These are phyloP conservation scores for Trichocladium uniseriatum DNA, from an alignment of 495 filamentous ascomycete genomes.

Conservation along the genomic window DNA sequence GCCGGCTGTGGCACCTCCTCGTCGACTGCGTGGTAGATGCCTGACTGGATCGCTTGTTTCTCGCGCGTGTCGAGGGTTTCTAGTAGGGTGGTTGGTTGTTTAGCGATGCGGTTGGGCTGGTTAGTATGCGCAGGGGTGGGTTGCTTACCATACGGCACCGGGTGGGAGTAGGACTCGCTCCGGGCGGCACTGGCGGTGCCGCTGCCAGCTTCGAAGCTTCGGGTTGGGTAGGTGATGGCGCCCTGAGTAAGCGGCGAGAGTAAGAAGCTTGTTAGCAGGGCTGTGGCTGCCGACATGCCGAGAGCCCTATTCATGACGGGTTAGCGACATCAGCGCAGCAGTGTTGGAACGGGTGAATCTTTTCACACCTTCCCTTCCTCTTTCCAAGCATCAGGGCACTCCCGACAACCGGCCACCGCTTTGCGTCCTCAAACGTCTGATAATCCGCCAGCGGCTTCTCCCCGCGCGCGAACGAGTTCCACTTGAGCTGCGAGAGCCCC, in stretches of 20 bases:
- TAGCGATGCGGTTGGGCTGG: background rate
- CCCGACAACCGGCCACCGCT: conserved; percentile 31
- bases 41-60: conserved; percentile 33
- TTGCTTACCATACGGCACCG: conserved; percentile 9
- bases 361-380: conserved; percentile 21
- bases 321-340: background rate
- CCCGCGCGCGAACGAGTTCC: conserved; percentile 37
- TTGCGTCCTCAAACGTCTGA: conserved; percentile 35
- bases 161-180: conserved; percentile 18
- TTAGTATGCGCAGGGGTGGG: conserved; percentile 2
- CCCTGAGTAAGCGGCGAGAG: conserved; percentile 41
- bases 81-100: background rate
- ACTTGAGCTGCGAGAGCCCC: conserved; percentile 39
- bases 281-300: conserved; percentile 32
- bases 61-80: conserved; percentile 23
- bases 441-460: conserved; percentile 37
- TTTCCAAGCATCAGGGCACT: conserved; percentile 26
- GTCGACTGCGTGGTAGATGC: conserved; percentile 29
- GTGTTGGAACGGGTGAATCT: background rate
- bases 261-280: conserved; percentile 32
- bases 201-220: conserved; percentile 2
- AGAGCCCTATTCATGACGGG: conserved; percentile 24
- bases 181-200: conserved; percentile 10
- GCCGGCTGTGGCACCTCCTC: conserved; percentile 6
- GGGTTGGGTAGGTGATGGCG: conserved; percentile 29